Base-by-base conservation (phyloP, 179 eudicot genomes). In the Silene coronaria region DNA sequence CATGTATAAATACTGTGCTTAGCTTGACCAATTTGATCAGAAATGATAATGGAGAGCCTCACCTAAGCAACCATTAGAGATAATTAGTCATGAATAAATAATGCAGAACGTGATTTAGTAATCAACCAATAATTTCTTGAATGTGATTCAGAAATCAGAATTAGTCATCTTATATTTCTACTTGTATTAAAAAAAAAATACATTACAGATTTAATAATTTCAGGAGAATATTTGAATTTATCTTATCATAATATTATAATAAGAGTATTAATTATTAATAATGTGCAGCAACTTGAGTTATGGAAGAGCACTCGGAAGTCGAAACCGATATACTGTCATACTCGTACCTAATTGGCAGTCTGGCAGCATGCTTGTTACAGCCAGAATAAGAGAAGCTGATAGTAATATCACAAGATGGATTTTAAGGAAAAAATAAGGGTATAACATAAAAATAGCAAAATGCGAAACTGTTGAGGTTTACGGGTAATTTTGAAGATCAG, bases 11-110 rank as follows among this genome's bases (percentile, higher is more conserved):
- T 42, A 21, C 7, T 69, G 58, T 13, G 28, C 6, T 27, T 30
- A n/a, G n/a, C 66, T 57, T 55, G 75, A 72, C 60, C 34, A 48
- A 48, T 45, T 72, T 19, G 22, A 58, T 32, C 46, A 34, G 64
- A 17, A 32, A 55, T 34, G 75, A 30, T 72, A 32, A 72, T 72
- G 75, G 75, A 59, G 51, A 32, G 53, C 66, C 75, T 72, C 67
- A 72, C 26, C 75, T 72, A 19, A 58, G 63, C 30, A 27, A 72
- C 48, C 27, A 58, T 36, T 34, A 46, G 34, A 26, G 34, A 71
- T 71, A 4, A n/a, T 24, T 71, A n/a, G 6, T 71, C 34, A 0
- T 23, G 73, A 69, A 22, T 45, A 42, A 45, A 46, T 51, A 38
- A 19, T 51, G 4, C 14, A 51, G 55, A 48, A 48, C 4, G 55